Percentiles rank a stretch among this genome's conserved stretches.
These are phyloP conservation scores for Hanseniaspora occidentalis DNA, from an alignment of 805 yeast genomes.

Conservation along the genomic window DNA sequence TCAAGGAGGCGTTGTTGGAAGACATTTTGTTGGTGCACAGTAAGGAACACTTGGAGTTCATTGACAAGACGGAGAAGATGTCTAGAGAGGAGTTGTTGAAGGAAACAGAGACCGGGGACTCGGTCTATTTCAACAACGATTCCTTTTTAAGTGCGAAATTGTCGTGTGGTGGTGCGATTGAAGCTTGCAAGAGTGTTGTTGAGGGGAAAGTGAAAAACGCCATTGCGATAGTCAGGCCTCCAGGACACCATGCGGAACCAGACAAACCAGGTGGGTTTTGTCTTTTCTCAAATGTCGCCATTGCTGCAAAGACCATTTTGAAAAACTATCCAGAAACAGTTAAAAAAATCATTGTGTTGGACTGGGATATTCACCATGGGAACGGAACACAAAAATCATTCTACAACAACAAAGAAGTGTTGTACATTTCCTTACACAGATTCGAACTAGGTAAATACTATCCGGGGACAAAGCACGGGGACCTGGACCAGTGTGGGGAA, in stretches of 20 bases:
- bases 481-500: conserved; percentile 68
- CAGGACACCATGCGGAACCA: conserved; percentile 99
- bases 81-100: conserved; percentile 60
- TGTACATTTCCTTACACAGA: conserved; percentile 85
- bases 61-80: conserved; percentile 69
- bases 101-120: conserved; percentile 85
- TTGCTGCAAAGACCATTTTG: conserved; percentile 80
- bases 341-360: conserved; percentile 68
- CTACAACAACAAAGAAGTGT: conserved; percentile 75
- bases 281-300: conserved; percentile 90
- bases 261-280: conserved; percentile 96
- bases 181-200: conserved; percentile 89
- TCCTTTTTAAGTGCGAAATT: conserved; percentile 76
- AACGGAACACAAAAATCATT: conserved; percentile 96
- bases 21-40: conserved; percentile 84
- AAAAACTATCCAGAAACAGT: conserved; percentile 81
- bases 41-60: conserved; percentile 60
- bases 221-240: conserved; percentile 92
- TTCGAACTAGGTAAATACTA: conserved; percentile 86
- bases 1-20: conserved; percentile 75
- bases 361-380: conserved; percentile 99
- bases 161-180: conserved; percentile 95
- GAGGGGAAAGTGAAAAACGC: conserved; percentile 88
- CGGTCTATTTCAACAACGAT: conserved; percentile 90
- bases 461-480: conserved; percentile 87